Evolutionary conservation across 2,329 filamentous ascomycete genomes (phyloP).

Genomic region (Chalaropsis thielavioides): DNA sequence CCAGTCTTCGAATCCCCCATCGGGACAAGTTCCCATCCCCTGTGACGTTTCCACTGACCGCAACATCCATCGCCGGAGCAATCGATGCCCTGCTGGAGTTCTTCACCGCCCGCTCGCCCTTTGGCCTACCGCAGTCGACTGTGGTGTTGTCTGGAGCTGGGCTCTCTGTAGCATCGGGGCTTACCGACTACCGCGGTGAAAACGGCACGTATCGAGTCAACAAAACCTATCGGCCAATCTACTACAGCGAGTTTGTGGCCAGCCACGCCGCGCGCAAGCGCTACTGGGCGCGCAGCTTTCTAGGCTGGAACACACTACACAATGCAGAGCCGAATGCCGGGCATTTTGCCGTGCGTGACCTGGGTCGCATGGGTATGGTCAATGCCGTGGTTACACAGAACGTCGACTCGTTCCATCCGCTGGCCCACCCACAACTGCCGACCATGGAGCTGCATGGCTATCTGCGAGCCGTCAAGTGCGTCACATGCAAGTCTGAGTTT

Average conservation of each 20-base stretch:
- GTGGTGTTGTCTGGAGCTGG: slow-evolving; percentile 63
- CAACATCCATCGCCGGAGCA: slow-evolving; percentile 55
- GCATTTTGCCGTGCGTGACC: slow-evolving; percentile 60
- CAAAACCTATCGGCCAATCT: slow-evolving; percentile 79
- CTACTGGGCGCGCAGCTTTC: slow-evolving; percentile 90
- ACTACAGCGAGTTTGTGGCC: slow-evolving; percentile 74
- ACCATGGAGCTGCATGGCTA: slow-evolving; percentile 88
- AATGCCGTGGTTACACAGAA: slow-evolving; percentile 82
- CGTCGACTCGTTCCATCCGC: slow-evolving; percentile 83
- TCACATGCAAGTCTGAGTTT: slow-evolving; percentile 59
- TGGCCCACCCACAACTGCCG: slow-evolving; percentile 56
- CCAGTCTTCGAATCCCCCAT: slow-evolving; percentile 79
- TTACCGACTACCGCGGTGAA: slow-evolving; percentile 81
- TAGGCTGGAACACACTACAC: slow-evolving; percentile 76
- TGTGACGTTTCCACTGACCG: slow-evolving; percentile 56
- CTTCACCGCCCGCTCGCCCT: slow-evolving; percentile 46
- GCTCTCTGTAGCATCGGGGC: slow-evolving; percentile 80
- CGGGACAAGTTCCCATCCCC: slow-evolving; percentile 68
- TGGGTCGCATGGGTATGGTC: slow-evolving; percentile 59
- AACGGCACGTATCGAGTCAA: slow-evolving; percentile 90
- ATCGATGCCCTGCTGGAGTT: slow-evolving; percentile 65
- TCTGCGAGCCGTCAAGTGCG: slow-evolving; percentile 65
- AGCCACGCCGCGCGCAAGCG: slow-evolving; percentile 75
- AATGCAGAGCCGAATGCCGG: slow-evolving; percentile 65
- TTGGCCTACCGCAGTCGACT: slow-evolving; percentile 30